Evolutionary conservation across 2,329 filamentous ascomycete species (phyloP).

Genomic region (Dothiorella sarmentorum): DNA sequence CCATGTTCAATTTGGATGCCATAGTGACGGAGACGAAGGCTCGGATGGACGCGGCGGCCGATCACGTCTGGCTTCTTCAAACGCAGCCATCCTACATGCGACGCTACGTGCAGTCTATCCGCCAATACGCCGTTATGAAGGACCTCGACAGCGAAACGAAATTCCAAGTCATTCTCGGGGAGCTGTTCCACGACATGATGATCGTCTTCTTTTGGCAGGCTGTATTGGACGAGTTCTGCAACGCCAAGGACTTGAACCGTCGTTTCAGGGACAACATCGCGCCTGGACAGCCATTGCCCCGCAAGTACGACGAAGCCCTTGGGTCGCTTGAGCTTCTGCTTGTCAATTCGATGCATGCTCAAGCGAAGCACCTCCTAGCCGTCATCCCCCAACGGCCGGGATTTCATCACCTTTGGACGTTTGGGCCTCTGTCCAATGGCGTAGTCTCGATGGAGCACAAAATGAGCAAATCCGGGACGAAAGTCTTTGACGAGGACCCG

Average conservation of each 20-base stretch:
- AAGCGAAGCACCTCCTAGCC: conserved; percentile 16
- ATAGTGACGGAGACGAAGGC: neutral
- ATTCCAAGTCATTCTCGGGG: neutral
- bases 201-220: conserved; percentile 20
- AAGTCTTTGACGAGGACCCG: conserved; percentile 4
- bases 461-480: neutral
- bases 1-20: neutral
- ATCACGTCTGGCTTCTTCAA: neutral
- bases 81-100: conserved; percentile 20
- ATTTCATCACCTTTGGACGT: conserved; percentile 13
- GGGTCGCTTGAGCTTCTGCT: conserved; percentile 21
- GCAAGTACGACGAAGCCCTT: conserved; percentile 18
- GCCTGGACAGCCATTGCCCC: conserved; percentile 18
- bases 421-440: neutral
- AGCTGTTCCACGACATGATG: conserved; percentile 7
- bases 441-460: neutral
- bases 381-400: conserved; percentile 21
- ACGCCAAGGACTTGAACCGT: neutral
- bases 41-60: neutral
- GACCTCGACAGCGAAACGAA: neutral
- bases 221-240: conserved; percentile 14
- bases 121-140: conserved; percentile 1
- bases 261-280: conserved; percentile 18
- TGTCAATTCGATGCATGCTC: conserved; percentile 6
- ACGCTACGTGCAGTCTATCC: conserved; percentile 17